Percentiles rank a stretch among this genome's conserved stretches.
Conservation (phyloP, 495 filamentous ascomycete species). For the Penicillium cosmopolitanum region DNA sequence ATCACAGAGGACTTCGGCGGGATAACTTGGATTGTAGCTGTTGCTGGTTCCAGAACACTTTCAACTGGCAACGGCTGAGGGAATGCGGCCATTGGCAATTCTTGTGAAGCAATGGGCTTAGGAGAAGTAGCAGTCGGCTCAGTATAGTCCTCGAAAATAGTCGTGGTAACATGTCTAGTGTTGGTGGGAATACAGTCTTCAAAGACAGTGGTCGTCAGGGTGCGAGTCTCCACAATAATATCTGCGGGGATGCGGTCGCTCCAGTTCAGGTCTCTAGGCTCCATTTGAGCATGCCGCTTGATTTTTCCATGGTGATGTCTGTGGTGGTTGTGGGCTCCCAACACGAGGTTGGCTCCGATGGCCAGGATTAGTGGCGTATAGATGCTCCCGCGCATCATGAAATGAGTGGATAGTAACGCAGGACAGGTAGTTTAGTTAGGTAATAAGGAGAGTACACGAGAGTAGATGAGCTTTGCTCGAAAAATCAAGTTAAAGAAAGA, state of each 20-base stretch:
- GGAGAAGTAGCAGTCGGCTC: background rate
- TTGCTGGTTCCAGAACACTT: background rate
- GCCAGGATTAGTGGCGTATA: slow-evolving; percentile 27
- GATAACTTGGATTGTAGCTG: background rate
- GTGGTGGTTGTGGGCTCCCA: slow-evolving; percentile 30
- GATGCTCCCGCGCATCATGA: slow-evolving; percentile 34
- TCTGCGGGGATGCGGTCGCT: slow-evolving; percentile 18
- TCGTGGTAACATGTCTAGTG: slow-evolving; percentile 18
- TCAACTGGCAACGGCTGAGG: background rate
- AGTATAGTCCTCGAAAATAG: slow-evolving; percentile 10
- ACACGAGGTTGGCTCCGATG: slow-evolving; percentile 23
- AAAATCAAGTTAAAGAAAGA: background rate
- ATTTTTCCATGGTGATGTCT: slow-evolving; percentile 19
- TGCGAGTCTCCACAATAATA: slow-evolving; percentile 25
- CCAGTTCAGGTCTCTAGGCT: slow-evolving; percentile 13
- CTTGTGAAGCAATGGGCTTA: background rate
- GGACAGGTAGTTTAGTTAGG: background rate
- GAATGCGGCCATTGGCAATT: background rate
- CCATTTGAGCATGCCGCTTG: slow-evolving; percentile 14
- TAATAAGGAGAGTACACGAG: background rate
- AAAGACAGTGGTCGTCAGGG: slow-evolving; percentile 33
- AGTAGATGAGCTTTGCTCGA: background rate
- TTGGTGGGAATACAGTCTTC: slow-evolving; percentile 22
- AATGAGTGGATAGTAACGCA: slow-evolving; percentile 2
- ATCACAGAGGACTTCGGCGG: background rate